Conservation (phyloP, 192 early-diverging fungal species). For the Allomyces javanicus region DNA sequence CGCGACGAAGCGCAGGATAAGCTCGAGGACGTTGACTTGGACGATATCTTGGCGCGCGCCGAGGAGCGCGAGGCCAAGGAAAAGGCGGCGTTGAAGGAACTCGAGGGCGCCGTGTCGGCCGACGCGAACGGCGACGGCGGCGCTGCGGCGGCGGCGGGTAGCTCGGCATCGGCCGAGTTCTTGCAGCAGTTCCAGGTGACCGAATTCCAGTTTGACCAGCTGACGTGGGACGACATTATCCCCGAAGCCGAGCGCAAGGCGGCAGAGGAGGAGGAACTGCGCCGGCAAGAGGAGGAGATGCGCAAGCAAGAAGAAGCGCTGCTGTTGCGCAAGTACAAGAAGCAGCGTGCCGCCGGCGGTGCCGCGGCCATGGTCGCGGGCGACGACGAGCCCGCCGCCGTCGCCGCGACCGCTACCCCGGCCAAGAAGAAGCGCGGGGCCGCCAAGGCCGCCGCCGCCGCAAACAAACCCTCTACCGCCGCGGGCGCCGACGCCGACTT, state of each 20-base stretch:
- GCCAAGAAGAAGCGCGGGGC: constrained; percentile 11
- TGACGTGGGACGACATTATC: constrained; percentile 93
- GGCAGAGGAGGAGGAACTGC: constrained; percentile 43
- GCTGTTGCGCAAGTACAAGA: constrained; percentile 11
- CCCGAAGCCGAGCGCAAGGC: constrained; percentile 61
- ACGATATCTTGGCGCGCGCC: constrained; percentile 89
- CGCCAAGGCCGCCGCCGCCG: not conserved
- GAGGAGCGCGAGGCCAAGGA: constrained; percentile 68
- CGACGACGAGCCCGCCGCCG: constrained; percentile 4
- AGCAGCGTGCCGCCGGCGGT: constrained; percentile 12
- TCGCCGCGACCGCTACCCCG: constrained; percentile 2
- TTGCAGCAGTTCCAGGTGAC: constrained; percentile 82
- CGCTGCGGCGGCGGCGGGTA: constrained; percentile 33
- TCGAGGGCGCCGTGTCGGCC: constrained; percentile 74
- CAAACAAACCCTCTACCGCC: too few relatives aligned
- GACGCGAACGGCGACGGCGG: constrained; percentile 51
- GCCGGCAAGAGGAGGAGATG: constrained; percentile 34
- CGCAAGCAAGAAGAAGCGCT: constrained; percentile 1
- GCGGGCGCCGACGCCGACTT: constrained; percentile 16
- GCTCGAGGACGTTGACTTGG: constrained; percentile 86
- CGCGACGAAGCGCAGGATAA: constrained; percentile 50
- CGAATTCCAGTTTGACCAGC: constrained; percentile 48
- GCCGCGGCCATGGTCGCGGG: constrained; percentile 14
- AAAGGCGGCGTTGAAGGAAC: constrained; percentile 30
- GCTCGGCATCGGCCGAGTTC: constrained; percentile 69